phyloP scores from a whole-genome alignment of 176 grass and related monocot species.

The Elaeis guineensis region DNA sequence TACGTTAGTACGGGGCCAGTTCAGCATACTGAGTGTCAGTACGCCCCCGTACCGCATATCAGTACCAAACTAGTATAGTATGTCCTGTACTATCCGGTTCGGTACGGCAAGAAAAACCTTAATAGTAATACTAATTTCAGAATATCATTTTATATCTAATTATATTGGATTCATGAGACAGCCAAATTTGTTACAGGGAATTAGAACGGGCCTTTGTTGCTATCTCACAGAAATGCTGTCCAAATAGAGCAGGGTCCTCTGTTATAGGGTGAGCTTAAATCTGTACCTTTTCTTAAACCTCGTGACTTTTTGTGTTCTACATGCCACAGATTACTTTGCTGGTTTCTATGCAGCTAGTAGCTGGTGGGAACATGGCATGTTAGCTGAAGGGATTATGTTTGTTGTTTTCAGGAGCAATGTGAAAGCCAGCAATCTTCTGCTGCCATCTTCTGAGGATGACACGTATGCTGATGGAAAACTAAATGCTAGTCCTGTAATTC shows the following conservation, averaged over 20 bases:
- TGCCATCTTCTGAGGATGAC: conserved; percentile 57
- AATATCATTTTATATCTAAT: too few relatives aligned
- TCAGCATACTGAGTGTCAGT: too few relatives aligned
- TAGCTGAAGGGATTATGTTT: neutral
- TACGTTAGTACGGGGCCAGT: too few relatives aligned
- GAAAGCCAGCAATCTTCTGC: conserved; percentile 29
- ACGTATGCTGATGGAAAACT: conserved; percentile 22
- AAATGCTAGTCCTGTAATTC: conserved; percentile 29
- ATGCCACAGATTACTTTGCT: neutral
- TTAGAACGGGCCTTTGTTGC: conserved; percentile 70
- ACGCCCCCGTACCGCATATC: too few relatives aligned
- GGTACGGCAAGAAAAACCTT: too few relatives aligned
- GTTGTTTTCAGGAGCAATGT: conserved; percentile 49
- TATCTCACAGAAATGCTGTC: conserved; percentile 71
- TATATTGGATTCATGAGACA: neutral
- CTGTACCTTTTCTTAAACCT: conserved; percentile 5
- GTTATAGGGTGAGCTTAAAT: conserved; percentile 18
- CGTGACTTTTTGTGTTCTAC: neutral
- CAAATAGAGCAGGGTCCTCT: conserved; percentile 31
- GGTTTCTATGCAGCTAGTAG: conserved; percentile 3
- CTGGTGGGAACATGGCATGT: neutral
- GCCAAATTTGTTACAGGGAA: conserved; percentile 43
- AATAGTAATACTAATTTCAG: too few relatives aligned
- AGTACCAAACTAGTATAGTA: too few relatives aligned
- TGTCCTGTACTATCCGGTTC: too few relatives aligned